Evolutionary conservation across 176 grass and related monocot species (phyloP).

Genomic region (Oryza coarctata): DNA sequence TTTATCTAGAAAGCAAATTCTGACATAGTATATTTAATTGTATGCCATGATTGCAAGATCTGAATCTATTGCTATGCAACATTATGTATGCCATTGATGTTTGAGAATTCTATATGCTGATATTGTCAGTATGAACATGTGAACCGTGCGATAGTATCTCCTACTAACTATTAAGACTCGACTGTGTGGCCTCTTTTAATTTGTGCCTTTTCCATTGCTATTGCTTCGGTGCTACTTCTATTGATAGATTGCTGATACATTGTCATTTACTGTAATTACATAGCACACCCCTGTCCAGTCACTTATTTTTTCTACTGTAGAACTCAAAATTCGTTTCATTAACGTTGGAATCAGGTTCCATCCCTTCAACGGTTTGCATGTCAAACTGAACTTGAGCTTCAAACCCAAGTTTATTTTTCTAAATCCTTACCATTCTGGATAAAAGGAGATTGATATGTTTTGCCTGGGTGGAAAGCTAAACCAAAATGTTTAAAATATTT

Average conservation of each 20-base stretch:
- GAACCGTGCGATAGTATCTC: neutral
- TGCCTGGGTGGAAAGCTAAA: neutral
- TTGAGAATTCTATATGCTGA: neutral
- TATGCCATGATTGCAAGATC: neutral
- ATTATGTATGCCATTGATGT: neutral
- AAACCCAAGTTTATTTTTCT: neutral
- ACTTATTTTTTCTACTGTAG: neutral
- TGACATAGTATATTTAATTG: neutral
- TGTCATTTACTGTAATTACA: neutral
- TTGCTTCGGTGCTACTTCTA: neutral
- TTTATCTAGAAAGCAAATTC: neutral
- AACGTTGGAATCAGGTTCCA: neutral
- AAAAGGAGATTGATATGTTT: neutral
- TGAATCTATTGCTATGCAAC: conserved; percentile 6
- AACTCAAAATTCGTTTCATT: neutral
- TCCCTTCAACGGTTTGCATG: neutral
- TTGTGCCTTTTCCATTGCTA: neutral
- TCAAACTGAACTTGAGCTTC: conserved; percentile 3
- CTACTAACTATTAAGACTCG: neutral
- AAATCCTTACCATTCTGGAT: neutral
- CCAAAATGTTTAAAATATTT: neutral
- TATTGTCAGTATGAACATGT: conserved; percentile 6
- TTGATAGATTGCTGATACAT: conserved; percentile 10
- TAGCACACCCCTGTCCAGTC: neutral
- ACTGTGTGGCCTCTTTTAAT: neutral